Evolutionary conservation across 1,284 basidiomycete genomes (phyloP).

Genomic region (Apiotrichum sp.): DNA sequence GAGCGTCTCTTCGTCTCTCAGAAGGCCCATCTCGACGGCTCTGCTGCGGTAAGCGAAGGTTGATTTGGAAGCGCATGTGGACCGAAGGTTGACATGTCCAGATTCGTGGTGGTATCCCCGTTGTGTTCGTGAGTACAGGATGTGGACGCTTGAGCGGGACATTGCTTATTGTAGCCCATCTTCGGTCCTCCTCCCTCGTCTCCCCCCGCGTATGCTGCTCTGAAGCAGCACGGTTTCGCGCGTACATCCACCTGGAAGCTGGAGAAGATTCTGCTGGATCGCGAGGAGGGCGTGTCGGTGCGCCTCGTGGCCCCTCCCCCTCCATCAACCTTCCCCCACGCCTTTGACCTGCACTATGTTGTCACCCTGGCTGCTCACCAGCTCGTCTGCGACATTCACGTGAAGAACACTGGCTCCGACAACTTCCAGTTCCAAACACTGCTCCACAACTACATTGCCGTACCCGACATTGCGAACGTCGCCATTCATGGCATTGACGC

Average conservation of each 20-base stretch:
- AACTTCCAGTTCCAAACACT: slow-evolving; percentile 75
- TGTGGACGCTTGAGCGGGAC: not conserved
- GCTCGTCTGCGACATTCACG: slow-evolving; percentile 69
- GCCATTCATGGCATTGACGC: slow-evolving; percentile 44
- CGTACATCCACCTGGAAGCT: slow-evolving; percentile 66
- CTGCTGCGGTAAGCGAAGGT: slow-evolving; percentile 51
- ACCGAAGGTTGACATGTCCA: not conserved
- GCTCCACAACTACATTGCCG: slow-evolving; percentile 78
- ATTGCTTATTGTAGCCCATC: slow-evolving; percentile 53
- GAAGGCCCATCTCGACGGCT: slow-evolving; percentile 69
- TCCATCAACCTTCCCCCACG: slow-evolving; percentile 54
- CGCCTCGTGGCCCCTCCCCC: slow-evolving; percentile 61
- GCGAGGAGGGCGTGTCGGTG: slow-evolving; percentile 63
- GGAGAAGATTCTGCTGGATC: slow-evolving; percentile 61
- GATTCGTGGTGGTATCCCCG: slow-evolving; percentile 74
- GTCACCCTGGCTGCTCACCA: slow-evolving; percentile 69
- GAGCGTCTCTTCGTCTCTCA: slow-evolving; percentile 75
- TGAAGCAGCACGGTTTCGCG: slow-evolving; percentile 79
- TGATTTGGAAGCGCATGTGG: too few species aligned
- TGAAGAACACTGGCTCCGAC: slow-evolving; percentile 55
- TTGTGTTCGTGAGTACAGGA: slow-evolving; percentile 55
- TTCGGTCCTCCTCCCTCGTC: slow-evolving; percentile 63
- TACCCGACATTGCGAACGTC: slow-evolving; percentile 51
- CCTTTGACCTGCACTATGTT: slow-evolving; percentile 67
- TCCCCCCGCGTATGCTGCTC: slow-evolving; percentile 55